phyloP scores from a whole-genome alignment of 257 asterid genomes.

The Ballota nigra region DNA sequence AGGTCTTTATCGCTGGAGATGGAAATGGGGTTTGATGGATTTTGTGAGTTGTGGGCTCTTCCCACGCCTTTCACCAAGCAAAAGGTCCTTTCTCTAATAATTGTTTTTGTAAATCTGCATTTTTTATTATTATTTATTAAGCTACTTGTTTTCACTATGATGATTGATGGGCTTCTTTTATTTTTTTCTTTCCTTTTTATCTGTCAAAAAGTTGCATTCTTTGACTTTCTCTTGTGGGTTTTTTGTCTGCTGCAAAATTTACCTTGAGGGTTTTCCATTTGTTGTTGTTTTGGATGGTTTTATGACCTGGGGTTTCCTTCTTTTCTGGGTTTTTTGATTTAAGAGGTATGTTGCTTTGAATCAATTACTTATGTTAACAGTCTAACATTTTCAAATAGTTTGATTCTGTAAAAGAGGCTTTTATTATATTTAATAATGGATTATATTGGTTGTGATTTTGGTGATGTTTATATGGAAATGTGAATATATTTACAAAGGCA shows the following conservation, averaged over 20 bases:
- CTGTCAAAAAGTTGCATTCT: conserved; percentile 44
- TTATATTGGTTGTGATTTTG: conserved; percentile 3
- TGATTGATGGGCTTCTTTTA: conserved; percentile 34
- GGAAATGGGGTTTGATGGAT: conserved; percentile 47
- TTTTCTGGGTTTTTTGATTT: conserved; percentile 12
- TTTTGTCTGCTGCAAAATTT: conserved; percentile 39
- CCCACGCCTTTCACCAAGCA: conserved; percentile 43
- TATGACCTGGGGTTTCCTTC: conserved; percentile 21
- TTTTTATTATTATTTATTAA: conserved; percentile 25
- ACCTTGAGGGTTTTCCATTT: not conserved
- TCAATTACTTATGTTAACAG: too few relatives aligned
- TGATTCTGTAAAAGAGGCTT: too few relatives aligned
- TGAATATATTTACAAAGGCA: not conserved
- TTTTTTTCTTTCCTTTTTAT: conserved; percentile 26
- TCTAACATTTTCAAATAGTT: too few relatives aligned
- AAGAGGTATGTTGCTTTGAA: conserved; percentile 23
- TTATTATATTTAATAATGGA: conserved; percentile 2
- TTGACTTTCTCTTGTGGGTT: conserved; percentile 30
- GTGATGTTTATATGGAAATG: not conserved
- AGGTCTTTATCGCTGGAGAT: conserved; percentile 27
- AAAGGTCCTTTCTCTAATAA: conserved; percentile 50
- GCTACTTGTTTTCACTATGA: conserved; percentile 29
- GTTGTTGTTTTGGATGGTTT: conserved; percentile 21
- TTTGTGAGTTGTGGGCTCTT: conserved; percentile 56
- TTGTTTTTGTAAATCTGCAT: conserved; percentile 17